Evolutionary conservation across 208 protist genomes (phyloP).

Genomic region (Tritrichomonas musculus): DNA sequence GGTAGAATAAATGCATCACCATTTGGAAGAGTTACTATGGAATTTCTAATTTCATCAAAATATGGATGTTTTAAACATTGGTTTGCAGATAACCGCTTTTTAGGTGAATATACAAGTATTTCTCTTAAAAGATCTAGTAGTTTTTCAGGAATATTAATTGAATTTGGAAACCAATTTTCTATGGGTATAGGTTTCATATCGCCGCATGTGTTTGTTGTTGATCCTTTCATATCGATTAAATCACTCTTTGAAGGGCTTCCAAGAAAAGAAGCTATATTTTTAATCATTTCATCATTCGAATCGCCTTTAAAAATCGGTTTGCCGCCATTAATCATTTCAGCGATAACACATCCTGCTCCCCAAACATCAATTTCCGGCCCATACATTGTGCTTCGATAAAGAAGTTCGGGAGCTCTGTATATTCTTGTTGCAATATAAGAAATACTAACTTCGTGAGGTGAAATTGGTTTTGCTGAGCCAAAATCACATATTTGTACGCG

Average conservation of each 20-base stretch:
- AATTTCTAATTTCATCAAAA: neutral
- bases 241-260: neutral
- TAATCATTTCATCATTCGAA: neutral
- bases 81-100: neutral
- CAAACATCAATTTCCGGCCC: neutral
- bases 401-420: neutral
- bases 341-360: neutral
- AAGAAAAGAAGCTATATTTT: neutral
- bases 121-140: neutral
- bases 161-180: neutral
- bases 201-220: neutral
- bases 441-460: neutral
- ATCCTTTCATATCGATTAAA: neutral
- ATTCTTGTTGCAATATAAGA: neutral
- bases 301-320: neutral
- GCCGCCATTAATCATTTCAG: neutral
- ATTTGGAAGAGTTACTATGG: neutral
- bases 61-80: neutral
- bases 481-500: neutral
- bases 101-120: slow-evolving; percentile 26
- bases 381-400: neutral
- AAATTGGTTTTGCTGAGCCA: neutral
- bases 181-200: neutral
- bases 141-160: too few species aligned
- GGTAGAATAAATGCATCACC: too few species aligned